These are phyloP conservation scores for Claviceps purpurea DNA, from an alignment of 2,329 filamentous ascomycete genomes.

Conservation along the genomic window DNA sequence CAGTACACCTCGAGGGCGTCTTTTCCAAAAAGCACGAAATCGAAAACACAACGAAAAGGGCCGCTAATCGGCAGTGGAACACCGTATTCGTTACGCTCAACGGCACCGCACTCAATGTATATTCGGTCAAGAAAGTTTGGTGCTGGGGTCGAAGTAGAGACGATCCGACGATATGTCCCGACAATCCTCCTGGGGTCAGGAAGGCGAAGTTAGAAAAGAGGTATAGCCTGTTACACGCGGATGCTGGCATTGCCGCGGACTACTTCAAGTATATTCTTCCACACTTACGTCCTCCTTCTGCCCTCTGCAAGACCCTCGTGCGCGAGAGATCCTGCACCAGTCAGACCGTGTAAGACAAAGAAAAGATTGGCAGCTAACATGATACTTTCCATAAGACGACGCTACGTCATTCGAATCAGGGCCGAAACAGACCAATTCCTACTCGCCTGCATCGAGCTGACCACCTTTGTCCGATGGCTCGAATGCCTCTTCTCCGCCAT, in stretches of 20 bases:
- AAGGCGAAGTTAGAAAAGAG: conserved; percentile 45
- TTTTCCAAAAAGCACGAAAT: conserved; percentile 55
- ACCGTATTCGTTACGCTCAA: conserved; percentile 49
- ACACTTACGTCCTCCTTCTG: too few relatives aligned
- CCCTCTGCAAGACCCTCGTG: too few relatives aligned
- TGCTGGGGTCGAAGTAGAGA: conserved; percentile 34
- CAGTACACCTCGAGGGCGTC: conserved; percentile 40
- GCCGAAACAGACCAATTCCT: conserved; percentile 64
- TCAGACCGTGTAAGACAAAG: too few relatives aligned
- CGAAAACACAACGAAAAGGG: conserved; percentile 47
- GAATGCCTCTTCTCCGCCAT: conserved; percentile 60
- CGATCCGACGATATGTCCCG: conserved; percentile 34
- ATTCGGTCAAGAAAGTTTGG: conserved; percentile 47
- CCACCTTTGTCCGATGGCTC: conserved; percentile 55
- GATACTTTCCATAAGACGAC: conserved; percentile 9
- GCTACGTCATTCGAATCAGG: conserved; percentile 57
- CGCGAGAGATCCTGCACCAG: too few relatives aligned
- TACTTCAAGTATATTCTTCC: conserved; percentile 46
- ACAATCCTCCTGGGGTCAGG: conserved; percentile 37
- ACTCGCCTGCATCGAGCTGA: conserved; percentile 50
- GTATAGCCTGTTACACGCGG: conserved; percentile 64
- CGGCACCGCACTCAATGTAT: conserved; percentile 54
- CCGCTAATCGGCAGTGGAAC: conserved; percentile 50
- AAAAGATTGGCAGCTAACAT: background rate
- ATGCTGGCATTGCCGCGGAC: conserved; percentile 61